Evolutionary conservation across 805 yeast genomes (phyloP).

Genomic region (Candida piceae): DNA sequence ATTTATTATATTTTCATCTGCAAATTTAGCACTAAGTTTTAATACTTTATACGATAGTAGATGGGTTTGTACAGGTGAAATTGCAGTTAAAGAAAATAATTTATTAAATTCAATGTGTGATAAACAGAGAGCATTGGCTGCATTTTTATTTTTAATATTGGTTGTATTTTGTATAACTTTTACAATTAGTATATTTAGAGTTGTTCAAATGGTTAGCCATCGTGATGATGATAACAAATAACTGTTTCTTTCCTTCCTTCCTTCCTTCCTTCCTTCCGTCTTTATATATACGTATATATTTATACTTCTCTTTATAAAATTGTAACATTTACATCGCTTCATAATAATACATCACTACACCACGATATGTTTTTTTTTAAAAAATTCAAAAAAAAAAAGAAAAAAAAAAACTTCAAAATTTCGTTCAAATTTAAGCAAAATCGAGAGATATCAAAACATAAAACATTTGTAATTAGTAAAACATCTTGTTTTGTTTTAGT

Average conservation of each 20-base stretch:
- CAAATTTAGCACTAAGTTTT: constrained; percentile 81
- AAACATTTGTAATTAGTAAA: no score
- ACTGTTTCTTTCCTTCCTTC: background rate
- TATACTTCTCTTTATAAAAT: no score
- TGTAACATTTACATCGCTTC: no score
- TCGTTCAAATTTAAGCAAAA: no score
- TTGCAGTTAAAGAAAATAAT: background rate
- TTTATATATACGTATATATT: background rate
- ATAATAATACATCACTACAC: no score
- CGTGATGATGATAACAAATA: constrained; percentile 6
- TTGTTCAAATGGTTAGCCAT: constrained; percentile 58
- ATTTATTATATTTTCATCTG: constrained; percentile 84
- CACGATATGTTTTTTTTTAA: no score
- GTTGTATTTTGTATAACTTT: constrained; percentile 83
- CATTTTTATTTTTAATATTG: constrained; percentile 71
- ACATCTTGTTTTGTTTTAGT: no score
- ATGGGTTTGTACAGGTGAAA: constrained; percentile 62
- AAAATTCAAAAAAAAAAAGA: no score
- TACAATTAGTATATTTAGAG: constrained; percentile 74
- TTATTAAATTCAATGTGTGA: constrained; percentile 54
- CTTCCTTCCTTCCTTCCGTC: background rate
- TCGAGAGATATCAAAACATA: no score
- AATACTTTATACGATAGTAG: constrained; percentile 72
- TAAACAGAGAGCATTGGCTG: constrained; percentile 71
- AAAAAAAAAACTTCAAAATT: no score